Conservation (phyloP, 352 stramenopile genomes). For the Globisporangium radiosum region DNA sequence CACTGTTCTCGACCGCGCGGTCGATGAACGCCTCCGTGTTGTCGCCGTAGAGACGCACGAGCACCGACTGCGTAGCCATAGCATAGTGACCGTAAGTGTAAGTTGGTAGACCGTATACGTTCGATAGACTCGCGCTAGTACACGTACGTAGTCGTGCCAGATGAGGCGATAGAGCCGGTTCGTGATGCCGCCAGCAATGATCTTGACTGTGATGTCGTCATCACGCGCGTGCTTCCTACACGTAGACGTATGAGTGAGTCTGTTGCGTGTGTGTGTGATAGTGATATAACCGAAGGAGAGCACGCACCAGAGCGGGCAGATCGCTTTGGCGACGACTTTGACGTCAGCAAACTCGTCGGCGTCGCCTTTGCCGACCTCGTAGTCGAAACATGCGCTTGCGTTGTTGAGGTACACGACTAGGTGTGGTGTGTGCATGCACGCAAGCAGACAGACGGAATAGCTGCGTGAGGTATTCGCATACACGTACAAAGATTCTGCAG, state of each 20-base stretch:
- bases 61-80: conserved; percentile 41
- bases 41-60: conserved; percentile 89
- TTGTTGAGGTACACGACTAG: conserved; percentile 83
- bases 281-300: neutral
- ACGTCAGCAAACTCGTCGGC: conserved; percentile 74
- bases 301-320: conserved; percentile 54
- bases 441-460: neutral
- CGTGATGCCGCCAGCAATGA: conserved; percentile 89
- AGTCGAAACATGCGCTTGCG: conserved; percentile 60
- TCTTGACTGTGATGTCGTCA: conserved; percentile 75
- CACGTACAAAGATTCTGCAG: neutral
- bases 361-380: conserved; percentile 49
- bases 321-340: conserved; percentile 66
- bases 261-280: neutral
- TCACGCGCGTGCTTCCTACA: conserved; percentile 41
- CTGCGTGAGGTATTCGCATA: neutral
- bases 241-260: neutral
- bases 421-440: neutral
- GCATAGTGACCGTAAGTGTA: neutral
- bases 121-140: neutral
- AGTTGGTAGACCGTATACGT: neutral
- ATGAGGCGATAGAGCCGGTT: conserved; percentile 89
- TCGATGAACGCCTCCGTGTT: conserved; percentile 93
- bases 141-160: conserved; percentile 46
- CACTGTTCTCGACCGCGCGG: conserved; percentile 87